Base-by-base conservation (phyloP, 2,329 filamentous ascomycete species). In the Scedosporium dehoogii region DNA sequence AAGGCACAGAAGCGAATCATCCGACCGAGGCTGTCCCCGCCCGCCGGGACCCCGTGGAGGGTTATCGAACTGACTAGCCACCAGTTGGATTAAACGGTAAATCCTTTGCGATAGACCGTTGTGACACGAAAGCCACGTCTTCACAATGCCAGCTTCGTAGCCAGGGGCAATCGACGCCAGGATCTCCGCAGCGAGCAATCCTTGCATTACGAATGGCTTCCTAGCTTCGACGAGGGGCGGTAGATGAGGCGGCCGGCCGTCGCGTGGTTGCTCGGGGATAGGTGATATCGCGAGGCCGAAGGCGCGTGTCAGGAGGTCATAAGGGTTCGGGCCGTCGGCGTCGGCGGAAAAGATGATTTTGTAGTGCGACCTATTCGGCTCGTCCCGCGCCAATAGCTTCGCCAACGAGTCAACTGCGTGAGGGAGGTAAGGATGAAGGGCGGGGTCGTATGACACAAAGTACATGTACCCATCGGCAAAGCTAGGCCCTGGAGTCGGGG, bases 181-280 rank as follows among this genome's bases (percentile, higher is more conserved):
- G 60, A 97, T 96, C 67, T 97, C 92, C 0, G 91, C 92, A 1
- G 92, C 90, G 5, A 97, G 80, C 68, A 97, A 84, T 1, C 92
- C 92, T 75, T 99, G 94, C 82, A 96, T 94, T 10, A 99, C 77
- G 69, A 91, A 88, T 0, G 94, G 89, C 73, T 96, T 96, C 63
- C 94, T 86, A 3, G 85, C 85, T 71, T 97, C 92, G 4, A 94
- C 84, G 4, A 92, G 81, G 0, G 86, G 83, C 0, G 89, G 75
- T 27, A 87, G 73, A 63, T 83, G 82, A 2, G 83, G 79, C 16
- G 83, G 81, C 44, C 86, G 84, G 16, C 81, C 81, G 51, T 82
- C 75, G 48, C 59, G 59, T 33, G 76, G 72, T 64, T 83, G 80
- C 51, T 93, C 90, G 0, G 94, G 94, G 41, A 97, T 80, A 0